Percentiles rank a stretch among this genome's conserved stretches.
phyloP scores from a whole-genome alignment of 73 alveolate species.

The Symbiodinium pilosum region DNA sequence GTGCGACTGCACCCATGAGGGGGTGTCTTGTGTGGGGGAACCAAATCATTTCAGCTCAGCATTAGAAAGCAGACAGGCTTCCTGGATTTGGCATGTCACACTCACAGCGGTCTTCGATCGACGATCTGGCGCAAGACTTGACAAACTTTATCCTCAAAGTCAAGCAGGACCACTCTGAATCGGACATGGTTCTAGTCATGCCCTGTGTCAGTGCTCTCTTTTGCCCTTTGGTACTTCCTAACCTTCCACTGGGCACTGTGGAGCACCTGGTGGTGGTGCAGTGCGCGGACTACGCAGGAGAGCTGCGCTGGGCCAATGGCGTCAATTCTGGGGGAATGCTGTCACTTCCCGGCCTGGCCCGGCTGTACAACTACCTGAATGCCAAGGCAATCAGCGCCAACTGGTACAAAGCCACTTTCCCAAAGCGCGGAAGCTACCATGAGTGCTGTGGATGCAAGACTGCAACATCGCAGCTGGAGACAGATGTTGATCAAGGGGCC shows the following conservation, averaged over 20 bases:
- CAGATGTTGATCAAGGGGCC: background rate
- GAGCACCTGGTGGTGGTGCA: background rate
- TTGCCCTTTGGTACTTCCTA: background rate
- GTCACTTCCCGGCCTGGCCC: slow-evolving; percentile 4
- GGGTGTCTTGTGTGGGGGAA: no score
- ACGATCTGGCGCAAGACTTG: background rate
- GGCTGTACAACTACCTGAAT: slow-evolving; percentile 26
- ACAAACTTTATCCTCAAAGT: background rate
- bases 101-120: background rate
- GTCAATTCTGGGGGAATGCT: background rate
- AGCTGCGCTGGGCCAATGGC: slow-evolving; percentile 13
- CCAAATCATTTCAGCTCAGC: no score
- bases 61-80: no score
- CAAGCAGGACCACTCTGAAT: background rate
- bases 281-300: slow-evolving; percentile 22
- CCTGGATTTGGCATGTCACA: slow-evolving; percentile 24
- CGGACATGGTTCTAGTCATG: background rate
- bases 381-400: slow-evolving; percentile 29
- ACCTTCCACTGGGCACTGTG: slow-evolving; percentile 11
- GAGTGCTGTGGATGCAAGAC: background rate
- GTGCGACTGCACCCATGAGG: no score
- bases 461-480: background rate
- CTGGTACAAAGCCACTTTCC: slow-evolving; percentile 3
- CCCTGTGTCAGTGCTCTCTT: slow-evolving; percentile 13
- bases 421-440: background rate